Percentiles rank a stretch among this genome's conserved stretches.
phyloP scores from a whole-genome alignment of 306 rosid species.

The Cucurbita pepo region DNA sequence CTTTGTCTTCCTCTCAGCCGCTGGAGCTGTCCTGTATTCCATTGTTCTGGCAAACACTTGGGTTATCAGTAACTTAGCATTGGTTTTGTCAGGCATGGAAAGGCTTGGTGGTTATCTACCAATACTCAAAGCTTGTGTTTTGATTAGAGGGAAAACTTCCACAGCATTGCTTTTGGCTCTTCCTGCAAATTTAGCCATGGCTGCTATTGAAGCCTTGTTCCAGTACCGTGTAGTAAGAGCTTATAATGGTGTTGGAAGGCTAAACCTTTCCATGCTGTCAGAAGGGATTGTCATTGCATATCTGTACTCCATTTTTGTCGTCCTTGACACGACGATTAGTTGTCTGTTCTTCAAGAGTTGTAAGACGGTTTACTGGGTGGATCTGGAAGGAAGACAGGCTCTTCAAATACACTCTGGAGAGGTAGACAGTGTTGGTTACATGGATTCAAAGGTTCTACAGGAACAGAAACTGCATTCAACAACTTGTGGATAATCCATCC shows the following conservation, averaged over 20 bases:
- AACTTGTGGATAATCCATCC: background rate
- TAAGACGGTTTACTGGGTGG: conserved; percentile 16
- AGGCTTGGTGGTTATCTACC: conserved; percentile 48
- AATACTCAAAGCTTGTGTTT: conserved; percentile 55
- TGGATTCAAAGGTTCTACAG: conserved; percentile 8
- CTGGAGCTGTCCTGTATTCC: conserved; percentile 66
- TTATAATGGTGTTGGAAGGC: conserved; percentile 16
- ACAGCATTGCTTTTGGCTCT: conserved; percentile 69
- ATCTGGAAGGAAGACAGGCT: conserved; percentile 13
- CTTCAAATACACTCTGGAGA: conserved; percentile 19
- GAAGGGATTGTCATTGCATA: conserved; percentile 72
- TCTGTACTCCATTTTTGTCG: conserved; percentile 54
- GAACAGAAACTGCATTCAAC: background rate
- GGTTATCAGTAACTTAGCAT: conserved; percentile 50
- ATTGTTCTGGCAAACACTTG: conserved; percentile 65
- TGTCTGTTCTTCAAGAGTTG: conserved; percentile 56
- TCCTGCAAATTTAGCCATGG: conserved; percentile 53
- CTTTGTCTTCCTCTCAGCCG: conserved; percentile 34
- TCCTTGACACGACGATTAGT: conserved; percentile 58
- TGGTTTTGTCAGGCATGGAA: conserved; percentile 66
- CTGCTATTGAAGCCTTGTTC: conserved; percentile 73
- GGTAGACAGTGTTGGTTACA: conserved; percentile 14
- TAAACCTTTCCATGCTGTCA: conserved; percentile 19
- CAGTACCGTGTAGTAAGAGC: conserved; percentile 56
- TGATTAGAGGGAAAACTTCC: conserved; percentile 59